Evolutionary conservation across 768 basidiomycete species (phyloP).

Genomic region (Coprinellus aureogranulatus): DNA sequence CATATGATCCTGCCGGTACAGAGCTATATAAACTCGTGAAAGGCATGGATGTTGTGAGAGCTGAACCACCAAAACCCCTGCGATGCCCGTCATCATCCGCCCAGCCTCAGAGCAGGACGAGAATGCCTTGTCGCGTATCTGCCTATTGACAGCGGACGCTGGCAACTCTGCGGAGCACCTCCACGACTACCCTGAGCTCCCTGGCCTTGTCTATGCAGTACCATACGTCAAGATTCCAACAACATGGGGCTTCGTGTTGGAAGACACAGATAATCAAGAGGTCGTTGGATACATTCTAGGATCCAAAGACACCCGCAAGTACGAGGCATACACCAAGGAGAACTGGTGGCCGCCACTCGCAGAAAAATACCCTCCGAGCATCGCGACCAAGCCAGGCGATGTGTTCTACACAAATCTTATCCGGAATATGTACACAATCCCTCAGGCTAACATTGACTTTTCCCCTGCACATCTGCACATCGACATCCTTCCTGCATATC

Average conservation of each 20-base stretch:
- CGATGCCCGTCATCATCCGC: conserved; percentile 52
- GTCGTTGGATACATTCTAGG: conserved; percentile 75
- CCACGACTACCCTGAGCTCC: conserved; percentile 63
- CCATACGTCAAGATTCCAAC: conserved; percentile 70
- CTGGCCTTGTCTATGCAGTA: conserved; percentile 70
- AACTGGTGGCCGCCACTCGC: conserved; percentile 69
- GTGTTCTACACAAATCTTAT: conserved; percentile 40
- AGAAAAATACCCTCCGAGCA: conserved; percentile 47
- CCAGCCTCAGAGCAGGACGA: conserved; percentile 53
- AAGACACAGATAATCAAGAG: conserved; percentile 42
- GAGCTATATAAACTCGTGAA: no score
- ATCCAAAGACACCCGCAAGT: conserved; percentile 63
- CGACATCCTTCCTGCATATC: conserved; percentile 64
- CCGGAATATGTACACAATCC: conserved; percentile 40
- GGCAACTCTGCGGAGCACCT: conserved; percentile 62
- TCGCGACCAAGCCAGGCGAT: conserved; percentile 41
- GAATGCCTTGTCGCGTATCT: conserved; percentile 62
- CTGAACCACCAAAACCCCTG: background rate
- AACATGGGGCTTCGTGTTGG: conserved; percentile 75
- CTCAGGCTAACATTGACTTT: conserved; percentile 57
- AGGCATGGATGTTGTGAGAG: no score
- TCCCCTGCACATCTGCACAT: conserved; percentile 78
- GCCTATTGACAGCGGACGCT: conserved; percentile 70
- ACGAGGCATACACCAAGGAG: conserved; percentile 51
- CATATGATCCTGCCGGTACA: background rate